Evolutionary conservation across 345 rosid species (phyloP).

Genomic region (Excoecaria agallocha): DNA sequence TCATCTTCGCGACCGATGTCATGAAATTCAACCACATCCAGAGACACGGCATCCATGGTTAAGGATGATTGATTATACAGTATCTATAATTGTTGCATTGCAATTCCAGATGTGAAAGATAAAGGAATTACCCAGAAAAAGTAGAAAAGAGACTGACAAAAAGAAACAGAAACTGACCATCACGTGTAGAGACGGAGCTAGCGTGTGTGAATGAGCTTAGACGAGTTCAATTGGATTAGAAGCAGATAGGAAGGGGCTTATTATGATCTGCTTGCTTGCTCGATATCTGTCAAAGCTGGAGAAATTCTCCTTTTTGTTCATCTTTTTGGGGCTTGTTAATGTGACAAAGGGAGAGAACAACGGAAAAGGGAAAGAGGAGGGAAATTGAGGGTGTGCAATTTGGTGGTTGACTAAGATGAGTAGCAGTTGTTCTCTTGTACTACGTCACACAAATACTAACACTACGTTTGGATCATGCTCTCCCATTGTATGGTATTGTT

Average conservation of each 20-base stretch:
- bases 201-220: neutral
- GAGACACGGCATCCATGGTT: too few relatives aligned
- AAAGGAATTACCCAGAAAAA: neutral
- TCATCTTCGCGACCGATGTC: neutral
- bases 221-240: neutral
- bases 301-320: neutral
- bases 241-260: neutral
- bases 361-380: neutral
- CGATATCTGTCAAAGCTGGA: too few relatives aligned
- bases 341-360: neutral
- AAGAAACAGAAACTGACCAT: conserved; percentile 2
- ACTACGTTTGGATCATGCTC: too few relatives aligned
- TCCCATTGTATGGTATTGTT: too few relatives aligned
- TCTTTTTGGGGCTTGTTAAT: too few relatives aligned
- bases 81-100: neutral
- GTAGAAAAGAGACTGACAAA: neutral
- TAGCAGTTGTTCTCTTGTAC: too few relatives aligned
- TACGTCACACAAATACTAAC: too few relatives aligned
- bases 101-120: neutral
- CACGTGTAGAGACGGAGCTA: neutral
- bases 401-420: neutral
- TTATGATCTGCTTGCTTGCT: neutral
- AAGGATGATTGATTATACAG: neutral
- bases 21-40: conserved; percentile 7
- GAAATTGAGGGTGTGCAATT: neutral